Percentiles rank a stretch among this genome's conserved stretches.
Evolutionary conservation across 805 yeast species (phyloP).

Genomic region (Hanseniaspora valbyensis): DNA sequence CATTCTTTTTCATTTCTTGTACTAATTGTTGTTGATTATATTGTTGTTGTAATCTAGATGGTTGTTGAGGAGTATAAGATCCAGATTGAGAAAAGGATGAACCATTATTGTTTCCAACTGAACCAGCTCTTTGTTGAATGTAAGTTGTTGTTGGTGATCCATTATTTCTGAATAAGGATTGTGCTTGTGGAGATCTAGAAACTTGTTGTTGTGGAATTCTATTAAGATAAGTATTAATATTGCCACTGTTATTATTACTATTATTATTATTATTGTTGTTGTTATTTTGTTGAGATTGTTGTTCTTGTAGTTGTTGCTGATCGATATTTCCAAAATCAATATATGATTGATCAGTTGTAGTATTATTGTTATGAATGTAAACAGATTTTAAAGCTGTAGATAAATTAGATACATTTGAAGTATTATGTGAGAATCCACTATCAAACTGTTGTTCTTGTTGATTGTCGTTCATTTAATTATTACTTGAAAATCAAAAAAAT

Average conservation of each 20-base stretch:
- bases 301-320: conserved; percentile 18
- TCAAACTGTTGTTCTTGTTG: neutral
- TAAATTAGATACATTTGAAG: conserved; percentile 26
- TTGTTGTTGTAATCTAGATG: conserved; percentile 17
- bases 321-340: conserved; percentile 21
- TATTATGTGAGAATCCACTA: neutral
- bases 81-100: conserved; percentile 6
- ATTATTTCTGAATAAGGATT: conserved; percentile 13
- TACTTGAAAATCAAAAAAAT: neutral
- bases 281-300: conserved; percentile 14
- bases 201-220: conserved; percentile 1
- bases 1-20: conserved; percentile 2
- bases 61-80: conserved; percentile 17
- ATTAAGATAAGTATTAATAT: conserved; percentile 23
- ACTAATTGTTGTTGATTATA: conserved; percentile 23
- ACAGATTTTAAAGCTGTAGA: conserved; percentile 30
- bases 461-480: neutral
- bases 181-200: conserved; percentile 13
- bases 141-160: conserved; percentile 16
- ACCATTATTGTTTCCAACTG: conserved; percentile 6
- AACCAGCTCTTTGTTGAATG: conserved; percentile 15
- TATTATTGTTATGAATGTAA: conserved; percentile 25
- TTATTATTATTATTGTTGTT: too few relatives aligned
- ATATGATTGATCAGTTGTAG: conserved; percentile 25
- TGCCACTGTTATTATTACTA: conserved; percentile 16